A percentile compares a stretch with the other conserved stretches of the same genome.
These are phyloP conservation scores for Pseudogymnoascus destructans DNA, from an alignment of 2,329 filamentous ascomycete genomes.

Conservation along the genomic window DNA sequence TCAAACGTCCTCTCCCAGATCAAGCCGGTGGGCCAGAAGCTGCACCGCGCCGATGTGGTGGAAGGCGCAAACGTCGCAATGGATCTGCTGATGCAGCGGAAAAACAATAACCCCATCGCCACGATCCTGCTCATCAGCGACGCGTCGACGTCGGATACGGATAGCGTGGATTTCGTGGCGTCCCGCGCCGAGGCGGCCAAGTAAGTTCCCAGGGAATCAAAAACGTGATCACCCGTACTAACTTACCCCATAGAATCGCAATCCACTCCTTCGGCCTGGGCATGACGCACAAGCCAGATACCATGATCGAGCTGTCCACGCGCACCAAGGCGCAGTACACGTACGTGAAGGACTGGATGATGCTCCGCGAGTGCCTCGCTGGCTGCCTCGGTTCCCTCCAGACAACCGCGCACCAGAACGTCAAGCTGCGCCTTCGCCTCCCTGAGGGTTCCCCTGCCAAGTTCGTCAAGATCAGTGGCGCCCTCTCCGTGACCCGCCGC, in stretches of 20 bases:
- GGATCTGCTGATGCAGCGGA: constrained; percentile 96
- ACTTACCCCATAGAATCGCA: constrained; percentile 49
- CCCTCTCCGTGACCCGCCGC: constrained; percentile 89
- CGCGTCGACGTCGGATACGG: constrained; percentile 83
- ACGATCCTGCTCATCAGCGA: constrained; percentile 96
- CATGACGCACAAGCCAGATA: constrained; percentile 95
- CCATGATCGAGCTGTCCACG: constrained; percentile 93
- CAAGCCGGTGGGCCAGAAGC: constrained; percentile 90
- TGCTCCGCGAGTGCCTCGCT: constrained; percentile 90
- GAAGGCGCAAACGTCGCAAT: constrained; percentile 97
- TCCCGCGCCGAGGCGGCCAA: constrained; percentile 95
- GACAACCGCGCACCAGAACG: constrained; percentile 93
- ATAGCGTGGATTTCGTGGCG: constrained; percentile 95
- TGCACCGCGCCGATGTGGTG: constrained; percentile 86
- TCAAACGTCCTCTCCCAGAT: constrained; percentile 73
- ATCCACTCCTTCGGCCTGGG: constrained; percentile 96
- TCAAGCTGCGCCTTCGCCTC: constrained; percentile 84
- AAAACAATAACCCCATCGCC: constrained; percentile 87
- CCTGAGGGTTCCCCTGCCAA: constrained; percentile 95
- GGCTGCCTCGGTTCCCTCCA: constrained; percentile 87
- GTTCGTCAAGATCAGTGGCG: constrained; percentile 96
- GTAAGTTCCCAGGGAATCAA: constrained; percentile 37
- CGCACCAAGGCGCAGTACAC: constrained; percentile 94
- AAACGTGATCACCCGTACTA: constrained; percentile 13
- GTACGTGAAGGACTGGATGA: constrained; percentile 99